Percentiles rank a stretch among this genome's conserved stretches.
phyloP scores from a whole-genome alignment of 805 yeast genomes.

The Teunomyces stri region DNA sequence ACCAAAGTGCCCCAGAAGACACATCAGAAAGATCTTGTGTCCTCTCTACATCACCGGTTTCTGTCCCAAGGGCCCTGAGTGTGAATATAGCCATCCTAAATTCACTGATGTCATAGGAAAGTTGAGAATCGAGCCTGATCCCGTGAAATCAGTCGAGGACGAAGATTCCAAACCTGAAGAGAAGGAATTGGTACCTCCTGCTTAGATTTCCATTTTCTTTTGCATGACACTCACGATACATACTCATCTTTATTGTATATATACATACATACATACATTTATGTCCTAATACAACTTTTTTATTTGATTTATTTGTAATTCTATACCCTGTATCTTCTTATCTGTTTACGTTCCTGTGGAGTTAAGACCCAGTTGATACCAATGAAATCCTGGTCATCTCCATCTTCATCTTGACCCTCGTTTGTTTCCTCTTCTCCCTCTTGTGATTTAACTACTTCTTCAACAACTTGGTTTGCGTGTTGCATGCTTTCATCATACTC shows the following conservation, averaged over 20 bases:
- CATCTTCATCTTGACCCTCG: conserved; percentile 39
- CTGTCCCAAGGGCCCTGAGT: conserved; percentile 45
- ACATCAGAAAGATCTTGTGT: conserved; percentile 72
- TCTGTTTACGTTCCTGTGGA: conserved; percentile 67
- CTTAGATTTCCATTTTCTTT: not conserved
- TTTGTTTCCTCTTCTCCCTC: not conserved
- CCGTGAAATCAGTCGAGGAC: not conserved
- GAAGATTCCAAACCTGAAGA: not conserved
- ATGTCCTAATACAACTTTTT: not conserved
- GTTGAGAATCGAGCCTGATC: conserved; percentile 44
- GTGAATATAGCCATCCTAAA: conserved; percentile 81
- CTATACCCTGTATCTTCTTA: conserved; percentile 56
- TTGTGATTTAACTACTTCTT: conserved; percentile 4
- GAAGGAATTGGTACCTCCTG: not conserved
- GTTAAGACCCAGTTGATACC: conserved; percentile 70
- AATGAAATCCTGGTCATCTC: conserved; percentile 22
- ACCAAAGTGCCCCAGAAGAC: conserved; percentile 79
- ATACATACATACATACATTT: not conserved
- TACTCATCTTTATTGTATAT: not conserved
- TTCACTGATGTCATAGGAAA: conserved; percentile 48
- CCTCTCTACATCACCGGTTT: conserved; percentile 75
- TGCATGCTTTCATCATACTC: conserved; percentile 40
- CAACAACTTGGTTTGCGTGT: conserved; percentile 12
- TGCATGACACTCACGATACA: not conserved
- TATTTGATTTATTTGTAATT: conserved; percentile 7